These are phyloP conservation scores for Aspergillus sp. DNA, from an alignment of 2,329 filamentous ascomycete species.

Conservation along the genomic window DNA sequence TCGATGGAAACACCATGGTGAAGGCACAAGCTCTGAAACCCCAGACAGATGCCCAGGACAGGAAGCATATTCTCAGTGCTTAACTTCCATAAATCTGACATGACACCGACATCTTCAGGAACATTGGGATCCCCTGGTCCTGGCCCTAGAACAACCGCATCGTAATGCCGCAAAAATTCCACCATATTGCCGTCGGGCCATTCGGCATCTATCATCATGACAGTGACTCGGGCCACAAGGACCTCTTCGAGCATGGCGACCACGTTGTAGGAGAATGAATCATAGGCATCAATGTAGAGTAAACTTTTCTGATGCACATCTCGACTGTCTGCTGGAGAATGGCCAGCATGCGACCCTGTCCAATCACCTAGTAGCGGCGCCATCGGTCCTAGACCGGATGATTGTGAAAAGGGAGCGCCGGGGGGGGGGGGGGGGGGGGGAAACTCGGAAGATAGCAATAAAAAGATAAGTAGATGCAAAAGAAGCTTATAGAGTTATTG, in stretches of 20 bases:
- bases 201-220: slow-evolving; percentile 70
- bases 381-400: slow-evolving; percentile 22
- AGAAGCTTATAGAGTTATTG: background rate
- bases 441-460: background rate
- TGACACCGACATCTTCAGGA: slow-evolving; percentile 78
- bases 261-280: slow-evolving; percentile 97
- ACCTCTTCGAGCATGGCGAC: slow-evolving; percentile 76
- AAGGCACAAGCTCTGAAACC: slow-evolving; percentile 80
- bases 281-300: slow-evolving; percentile 92
- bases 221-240: slow-evolving; percentile 69
- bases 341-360: slow-evolving; percentile 19
- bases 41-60: slow-evolving; percentile 84
- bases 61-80: slow-evolving; percentile 66
- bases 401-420: background rate
- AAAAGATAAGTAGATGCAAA: background rate
- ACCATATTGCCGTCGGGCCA: slow-evolving; percentile 50
- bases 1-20: slow-evolving; percentile 70
- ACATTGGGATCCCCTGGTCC: slow-evolving; percentile 81
- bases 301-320: slow-evolving; percentile 52
- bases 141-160: slow-evolving; percentile 87
- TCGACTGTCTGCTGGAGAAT: background rate
- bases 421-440: too few relatives aligned
- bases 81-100: slow-evolving; percentile 75
- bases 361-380: slow-evolving; percentile 37
- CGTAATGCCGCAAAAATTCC: slow-evolving; percentile 64